These are phyloP conservation scores for Puya raimondii DNA, from an alignment of 176 grass and related monocot species.

Conservation along the genomic window DNA sequence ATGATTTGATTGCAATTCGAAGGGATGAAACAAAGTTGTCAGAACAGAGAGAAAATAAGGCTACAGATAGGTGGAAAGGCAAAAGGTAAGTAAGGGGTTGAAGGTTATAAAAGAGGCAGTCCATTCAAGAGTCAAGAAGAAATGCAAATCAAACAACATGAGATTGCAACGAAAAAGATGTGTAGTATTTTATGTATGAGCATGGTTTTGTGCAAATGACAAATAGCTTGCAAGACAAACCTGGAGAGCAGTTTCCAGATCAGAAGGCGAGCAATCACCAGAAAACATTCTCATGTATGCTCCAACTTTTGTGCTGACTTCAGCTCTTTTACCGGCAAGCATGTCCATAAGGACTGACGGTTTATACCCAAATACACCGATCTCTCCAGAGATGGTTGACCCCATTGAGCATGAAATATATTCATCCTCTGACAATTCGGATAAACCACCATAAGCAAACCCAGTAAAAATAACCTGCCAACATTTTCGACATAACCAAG, in stretches of 20 bases:
- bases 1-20: no score
- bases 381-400: conserved; percentile 92
- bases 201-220: no score
- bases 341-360: conserved; percentile 98
- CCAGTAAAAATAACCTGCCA: conserved; percentile 97
- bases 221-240: conserved; percentile 27
- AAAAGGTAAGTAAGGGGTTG: no score
- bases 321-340: conserved; percentile 99
- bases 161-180: no score
- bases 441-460: conserved; percentile 93
- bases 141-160: no score
- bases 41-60: no score
- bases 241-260: conserved; percentile 95
- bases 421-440: conserved; percentile 91
- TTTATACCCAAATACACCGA: conserved; percentile 91
- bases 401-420: conserved; percentile 99
- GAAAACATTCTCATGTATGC: conserved; percentile 98
- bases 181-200: no score
- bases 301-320: conserved; percentile 94
- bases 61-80: no score
- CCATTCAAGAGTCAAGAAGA: no score
- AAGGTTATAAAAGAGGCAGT: no score
- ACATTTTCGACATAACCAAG: conserved; percentile 15
- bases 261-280: conserved; percentile 92
- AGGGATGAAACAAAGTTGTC: no score